Base-by-base conservation (phyloP, 2,329 filamentous ascomycete genomes). In the Colletotrichum tropicicola region DNA sequence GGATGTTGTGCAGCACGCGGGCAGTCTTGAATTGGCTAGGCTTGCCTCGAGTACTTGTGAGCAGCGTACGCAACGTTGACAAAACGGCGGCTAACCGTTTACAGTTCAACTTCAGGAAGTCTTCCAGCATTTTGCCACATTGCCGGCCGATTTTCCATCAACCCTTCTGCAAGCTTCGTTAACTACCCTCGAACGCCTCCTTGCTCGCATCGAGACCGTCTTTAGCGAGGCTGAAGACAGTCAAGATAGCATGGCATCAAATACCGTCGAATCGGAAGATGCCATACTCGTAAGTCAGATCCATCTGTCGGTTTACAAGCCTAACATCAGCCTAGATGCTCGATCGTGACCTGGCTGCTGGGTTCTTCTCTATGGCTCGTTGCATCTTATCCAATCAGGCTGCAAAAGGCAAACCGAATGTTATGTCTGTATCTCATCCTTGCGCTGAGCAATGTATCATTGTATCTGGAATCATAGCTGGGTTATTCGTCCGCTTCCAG, bases 61-160 rank as follows among this genome's bases (percentile, higher is more conserved):
- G 75, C 72, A 12, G 21, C 12, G 17, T 28, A 13, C 9, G 3
- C n/a, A 3, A 25, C 1, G 15, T 30, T 44, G 43, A 6, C 19
- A 8, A 8, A 28, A 41, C 43, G 54, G 32, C 62, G 72, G 51
- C 74, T 66, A 66, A 35, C 45, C 37, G 27, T 12, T 32, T 23
- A 27, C 52, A 79, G 77, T 74, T 35, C 86, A 86, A 70, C 72
- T 89, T 25, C 81, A 85, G 51, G 80, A 83, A 44, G 73, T 87
- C 9, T 86, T 87, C 52, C 80, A 75, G 10, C 81, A 80, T 21
- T 83, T 87, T 41, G 77, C 81, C 10, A 74, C 77, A 10, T 73
- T 75, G 2, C 77, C 79, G 4, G 71, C 77, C 0, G 78, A 80
- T 32, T 78, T 85, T 13, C 82, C 85, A 65, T 87, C 85, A 82